These are phyloP conservation scores for Coffea canephora DNA, from an alignment of 257 asterid species.

Conservation along the genomic window DNA sequence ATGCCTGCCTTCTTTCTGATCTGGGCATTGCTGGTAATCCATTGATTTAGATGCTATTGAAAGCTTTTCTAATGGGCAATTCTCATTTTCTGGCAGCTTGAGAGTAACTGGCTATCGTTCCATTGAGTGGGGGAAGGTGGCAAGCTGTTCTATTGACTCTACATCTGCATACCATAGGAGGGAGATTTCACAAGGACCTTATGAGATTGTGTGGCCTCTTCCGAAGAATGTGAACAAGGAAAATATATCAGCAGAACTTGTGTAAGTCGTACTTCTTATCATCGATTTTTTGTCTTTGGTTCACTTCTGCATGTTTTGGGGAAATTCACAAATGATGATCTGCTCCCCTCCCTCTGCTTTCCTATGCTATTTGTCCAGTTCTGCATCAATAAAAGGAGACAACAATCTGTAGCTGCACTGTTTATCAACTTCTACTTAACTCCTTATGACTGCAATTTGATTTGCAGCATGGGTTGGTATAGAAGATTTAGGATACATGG, in stretches of 20 bases:
- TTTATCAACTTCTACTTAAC: not conserved
- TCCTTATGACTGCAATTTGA: not conserved
- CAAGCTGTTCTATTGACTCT: conserved; percentile 28
- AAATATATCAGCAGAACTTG: conserved; percentile 63
- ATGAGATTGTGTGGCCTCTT: conserved; percentile 65
- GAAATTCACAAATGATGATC: not conserved
- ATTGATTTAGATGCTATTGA: not conserved
- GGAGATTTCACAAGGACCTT: conserved; percentile 71
- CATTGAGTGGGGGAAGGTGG: conserved; percentile 28
- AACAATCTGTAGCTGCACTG: not conserved
- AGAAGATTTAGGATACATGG: not conserved
- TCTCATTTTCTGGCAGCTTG: conserved; percentile 46
- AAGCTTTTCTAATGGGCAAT: conserved; percentile 11
- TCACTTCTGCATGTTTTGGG: not conserved
- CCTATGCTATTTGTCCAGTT: not conserved
- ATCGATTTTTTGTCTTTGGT: not conserved
- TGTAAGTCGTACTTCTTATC: conserved; percentile 41
- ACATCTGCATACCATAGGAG: conserved; percentile 46
- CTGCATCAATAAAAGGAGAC: not conserved
- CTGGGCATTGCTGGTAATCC: not conserved
- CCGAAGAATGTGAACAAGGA: conserved; percentile 62
- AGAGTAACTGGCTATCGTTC: conserved; percentile 57
- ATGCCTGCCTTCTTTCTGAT: not conserved
- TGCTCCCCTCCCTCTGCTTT: not conserved
- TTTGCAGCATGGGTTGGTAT: not conserved